phyloP scores from a whole-genome alignment of 1,284 basidiomycete genomes.

The Marasmius fiardii region DNA sequence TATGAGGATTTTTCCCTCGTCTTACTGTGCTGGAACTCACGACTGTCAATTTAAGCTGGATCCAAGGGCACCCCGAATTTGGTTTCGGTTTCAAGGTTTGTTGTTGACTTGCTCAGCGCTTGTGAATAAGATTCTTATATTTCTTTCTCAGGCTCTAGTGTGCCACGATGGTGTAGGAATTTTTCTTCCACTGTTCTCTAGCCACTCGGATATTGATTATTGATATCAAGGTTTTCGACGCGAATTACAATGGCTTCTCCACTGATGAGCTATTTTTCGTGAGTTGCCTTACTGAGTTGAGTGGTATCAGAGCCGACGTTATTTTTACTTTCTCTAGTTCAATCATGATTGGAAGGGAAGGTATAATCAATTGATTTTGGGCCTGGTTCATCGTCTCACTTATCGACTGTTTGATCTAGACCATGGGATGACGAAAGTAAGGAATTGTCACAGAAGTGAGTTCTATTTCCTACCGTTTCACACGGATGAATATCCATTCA shows the following conservation, averaged over 20 bases:
- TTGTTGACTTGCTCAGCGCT: background rate
- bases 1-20: constrained; percentile 27
- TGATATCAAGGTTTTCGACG: constrained; percentile 56
- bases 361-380: background rate
- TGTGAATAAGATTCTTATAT: background rate
- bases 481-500: background rate
- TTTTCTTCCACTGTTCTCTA: constrained; percentile 13
- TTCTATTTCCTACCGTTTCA: constrained; percentile 2
- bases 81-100: constrained; percentile 76
- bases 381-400: background rate
- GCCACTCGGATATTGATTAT: constrained; percentile 7
- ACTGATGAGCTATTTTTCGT: constrained; percentile 6
- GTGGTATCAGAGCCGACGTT: background rate
- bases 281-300: background rate
- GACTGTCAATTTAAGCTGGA: constrained; percentile 64
- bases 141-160: constrained; percentile 59
- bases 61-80: constrained; percentile 87
- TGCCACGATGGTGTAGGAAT: constrained; percentile 79
- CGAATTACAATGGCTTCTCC: constrained; percentile 47
- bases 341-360: constrained; percentile 80
- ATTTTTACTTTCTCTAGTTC: constrained; percentile 42
- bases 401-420: constrained; percentile 24
- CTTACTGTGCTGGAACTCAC: constrained; percentile 7
- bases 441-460: constrained; percentile 53
- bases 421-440: constrained; percentile 70